Conservation (phyloP, 441 rosid genomes). For the Biscutella laevigata region DNA sequence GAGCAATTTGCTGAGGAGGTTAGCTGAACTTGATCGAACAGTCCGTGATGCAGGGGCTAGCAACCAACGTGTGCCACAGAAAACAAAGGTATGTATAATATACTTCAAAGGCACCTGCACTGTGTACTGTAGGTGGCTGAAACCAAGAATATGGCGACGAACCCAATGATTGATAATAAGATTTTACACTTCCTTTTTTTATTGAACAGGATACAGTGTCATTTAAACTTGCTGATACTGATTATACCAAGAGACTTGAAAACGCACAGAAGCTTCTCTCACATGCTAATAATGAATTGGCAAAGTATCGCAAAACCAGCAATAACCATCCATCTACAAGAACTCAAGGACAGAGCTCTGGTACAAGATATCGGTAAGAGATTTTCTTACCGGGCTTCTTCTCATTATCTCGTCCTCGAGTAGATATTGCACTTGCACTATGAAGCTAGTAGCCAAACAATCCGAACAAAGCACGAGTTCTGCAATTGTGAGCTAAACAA, state of each 20-base stretch:
- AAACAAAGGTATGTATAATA: conserved; percentile 31
- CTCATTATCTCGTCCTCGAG: neutral
- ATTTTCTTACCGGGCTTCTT: neutral
- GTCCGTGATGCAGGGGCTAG: conserved; percentile 34
- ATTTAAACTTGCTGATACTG: conserved; percentile 29
- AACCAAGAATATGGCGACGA: conserved; percentile 5
- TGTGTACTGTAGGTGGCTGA: neutral
- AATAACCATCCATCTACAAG: conserved; percentile 28
- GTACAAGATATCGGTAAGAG: conserved; percentile 34
- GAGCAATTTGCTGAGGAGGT: conserved; percentile 51
- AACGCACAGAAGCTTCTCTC: conserved; percentile 53
- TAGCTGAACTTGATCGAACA: conserved; percentile 65
- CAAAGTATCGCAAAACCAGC: conserved; percentile 39
- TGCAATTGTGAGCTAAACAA: neutral
- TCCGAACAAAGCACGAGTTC: neutral
- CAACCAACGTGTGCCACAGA: conserved; percentile 35
- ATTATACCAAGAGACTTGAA: conserved; percentile 36
- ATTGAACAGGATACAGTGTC: conserved; percentile 41
- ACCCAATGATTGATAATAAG: neutral
- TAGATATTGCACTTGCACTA: neutral
- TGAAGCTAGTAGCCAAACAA: neutral
- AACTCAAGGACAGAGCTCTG: conserved; percentile 30
- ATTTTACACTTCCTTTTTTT: neutral
- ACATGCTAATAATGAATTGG: conserved; percentile 46
- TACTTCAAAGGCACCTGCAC: conserved; percentile 1